These are phyloP conservation scores for Alternaria postmessia DNA, from an alignment of 2,329 filamentous ascomycete species.

Conservation along the genomic window DNA sequence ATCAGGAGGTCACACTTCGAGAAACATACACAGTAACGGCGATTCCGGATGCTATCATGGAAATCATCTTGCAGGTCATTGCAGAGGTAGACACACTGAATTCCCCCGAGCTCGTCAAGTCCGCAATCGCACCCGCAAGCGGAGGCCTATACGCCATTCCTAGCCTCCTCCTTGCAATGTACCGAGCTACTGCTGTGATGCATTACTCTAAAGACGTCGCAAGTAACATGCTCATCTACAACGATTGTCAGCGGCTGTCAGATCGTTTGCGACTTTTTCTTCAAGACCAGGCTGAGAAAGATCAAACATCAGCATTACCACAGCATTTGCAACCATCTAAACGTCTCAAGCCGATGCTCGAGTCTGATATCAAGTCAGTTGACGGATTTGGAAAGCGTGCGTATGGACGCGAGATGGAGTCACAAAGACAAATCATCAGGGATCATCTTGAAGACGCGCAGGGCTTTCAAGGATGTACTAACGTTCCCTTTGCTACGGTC, in stretches of 20 bases:
- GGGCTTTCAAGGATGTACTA: slow-evolving; percentile 67
- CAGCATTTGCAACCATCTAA: slow-evolving; percentile 44
- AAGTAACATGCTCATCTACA: slow-evolving; percentile 71
- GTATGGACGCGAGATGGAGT: slow-evolving; percentile 71
- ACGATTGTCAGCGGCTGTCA: slow-evolving; percentile 67
- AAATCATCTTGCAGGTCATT: slow-evolving; percentile 66
- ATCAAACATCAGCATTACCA: slow-evolving; percentile 41
- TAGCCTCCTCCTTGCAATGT: slow-evolving; percentile 77
- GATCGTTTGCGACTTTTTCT: slow-evolving; percentile 61
- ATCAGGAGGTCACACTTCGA: slow-evolving; percentile 76
- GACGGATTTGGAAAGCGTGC: slow-evolving; percentile 67
- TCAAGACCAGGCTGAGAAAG: slow-evolving; percentile 52
- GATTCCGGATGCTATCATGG: slow-evolving; percentile 80
- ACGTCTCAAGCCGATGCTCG: slow-evolving; percentile 59
- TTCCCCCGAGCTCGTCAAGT: slow-evolving; percentile 53
- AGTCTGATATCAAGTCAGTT: slow-evolving; percentile 63
- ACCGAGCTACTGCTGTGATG: slow-evolving; percentile 76
- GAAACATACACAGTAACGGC: slow-evolving; percentile 91
- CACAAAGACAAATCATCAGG: slow-evolving; percentile 67
- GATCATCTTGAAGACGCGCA: slow-evolving; percentile 70
- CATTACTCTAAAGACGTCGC: slow-evolving; percentile 71
- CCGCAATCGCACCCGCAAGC: slow-evolving; percentile 72
- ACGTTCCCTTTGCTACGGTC: slow-evolving; percentile 65
- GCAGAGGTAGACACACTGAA: slow-evolving; percentile 63
- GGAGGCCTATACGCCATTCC: slow-evolving; percentile 75